phyloP scores from a whole-genome alignment of 2,329 filamentous ascomycete genomes.

The Penicillium sp. region DNA sequence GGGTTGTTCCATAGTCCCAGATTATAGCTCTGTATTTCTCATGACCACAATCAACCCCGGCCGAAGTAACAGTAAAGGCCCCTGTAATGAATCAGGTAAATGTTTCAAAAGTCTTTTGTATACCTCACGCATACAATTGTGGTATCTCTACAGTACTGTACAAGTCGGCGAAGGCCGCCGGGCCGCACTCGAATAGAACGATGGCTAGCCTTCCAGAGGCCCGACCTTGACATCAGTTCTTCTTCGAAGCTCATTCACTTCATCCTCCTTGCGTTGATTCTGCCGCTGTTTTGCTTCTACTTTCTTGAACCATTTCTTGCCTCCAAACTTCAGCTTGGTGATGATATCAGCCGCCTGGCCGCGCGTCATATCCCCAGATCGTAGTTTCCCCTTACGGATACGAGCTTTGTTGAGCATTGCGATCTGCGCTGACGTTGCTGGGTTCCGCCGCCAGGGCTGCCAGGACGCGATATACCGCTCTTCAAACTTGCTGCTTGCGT shows the following conservation, averaged over 20 bases:
- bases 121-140: too few species aligned
- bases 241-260: constrained; percentile 16
- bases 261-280: constrained; percentile 12
- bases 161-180: too few species aligned
- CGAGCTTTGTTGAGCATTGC: constrained; percentile 42
- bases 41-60: too few species aligned
- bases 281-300: constrained; percentile 42
- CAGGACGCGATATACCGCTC: constrained; percentile 63
- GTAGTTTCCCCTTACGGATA: constrained; percentile 21
- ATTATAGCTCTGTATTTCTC: too few species aligned
- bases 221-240: constrained; percentile 47
- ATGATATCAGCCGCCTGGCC: constrained; percentile 88
- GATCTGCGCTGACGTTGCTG: constrained; percentile 56
- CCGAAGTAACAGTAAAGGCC: too few species aligned
- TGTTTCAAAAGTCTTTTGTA: too few species aligned
- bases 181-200: not conserved
- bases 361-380: constrained; percentile 59
- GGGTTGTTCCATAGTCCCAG: too few species aligned
- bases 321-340: constrained; percentile 83
- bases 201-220: constrained; percentile 34
- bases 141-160: too few species aligned
- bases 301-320: constrained; percentile 60
- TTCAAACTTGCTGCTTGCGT: constrained; percentile 65
- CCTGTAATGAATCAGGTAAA: too few species aligned
- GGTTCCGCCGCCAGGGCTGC: constrained; percentile 66